Evolutionary conservation across 768 basidiomycete genomes (phyloP), one percentile per base, ranked within the genome.

Genomic region (Termitomyces sp.): DNA sequence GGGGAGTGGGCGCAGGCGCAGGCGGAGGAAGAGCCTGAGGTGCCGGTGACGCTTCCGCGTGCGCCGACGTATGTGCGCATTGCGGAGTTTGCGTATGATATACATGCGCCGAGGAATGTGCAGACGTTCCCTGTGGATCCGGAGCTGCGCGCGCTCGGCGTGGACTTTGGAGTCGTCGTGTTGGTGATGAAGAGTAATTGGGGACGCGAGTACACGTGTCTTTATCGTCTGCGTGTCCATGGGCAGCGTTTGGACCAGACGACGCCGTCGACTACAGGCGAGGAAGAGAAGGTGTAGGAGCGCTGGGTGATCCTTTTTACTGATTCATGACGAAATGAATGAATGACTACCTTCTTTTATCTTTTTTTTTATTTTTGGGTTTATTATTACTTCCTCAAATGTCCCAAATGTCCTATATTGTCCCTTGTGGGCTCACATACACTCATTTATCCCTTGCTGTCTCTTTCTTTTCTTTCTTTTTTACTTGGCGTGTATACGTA

Each of bases 111-210:
- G 4, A 76, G 76, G 46, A 82, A 87, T 57, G 78, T 92, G 26
- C 92, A 95, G 74, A 90, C 86, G 1, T 94, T 93, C 77, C 77
- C 85, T n/a, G 83, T 91, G 20, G 78, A 80, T 1, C 72, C 78
- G 55, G 87, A 87, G 54, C 78, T 95, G 36, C 77, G 73, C 57
- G 82, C 82, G 7, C 77, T 94, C 8, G 86, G 80, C 8, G 74
- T 97, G 42, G 92, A 94, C 69, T 88, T 96, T 64, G 91, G 91
- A 2, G 75, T 96, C 53, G 90, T 98, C 27, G 84, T 88, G 59
- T 76, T 97, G 67, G 76, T 83, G 61, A 76, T 98, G 63, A 79
- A 84, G 71, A 88, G 76, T 67, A 98, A 98, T 68, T 98, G 94
- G 88, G 96, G 95, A 42, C 76, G 78, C 6, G 85, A 88, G 57